Evolutionary conservation across 2,329 filamentous ascomycete species (phyloP), one percentile per base, ranked within the genome.

Genomic region (Pseudocercospora eumusae): DNA sequence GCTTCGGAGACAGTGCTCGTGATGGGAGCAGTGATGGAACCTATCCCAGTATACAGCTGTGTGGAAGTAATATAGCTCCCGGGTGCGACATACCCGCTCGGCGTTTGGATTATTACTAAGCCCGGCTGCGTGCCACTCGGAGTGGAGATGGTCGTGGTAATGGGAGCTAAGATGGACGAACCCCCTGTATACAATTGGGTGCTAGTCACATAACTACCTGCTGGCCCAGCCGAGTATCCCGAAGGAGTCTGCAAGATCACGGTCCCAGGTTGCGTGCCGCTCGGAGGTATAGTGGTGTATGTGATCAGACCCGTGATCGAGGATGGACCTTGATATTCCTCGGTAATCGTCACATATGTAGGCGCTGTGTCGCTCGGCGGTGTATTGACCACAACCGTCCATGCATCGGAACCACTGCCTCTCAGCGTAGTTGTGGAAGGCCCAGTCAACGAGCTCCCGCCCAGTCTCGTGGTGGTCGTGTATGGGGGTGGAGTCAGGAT

Each of bases 61-160:
- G 58, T 64, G 7, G 47, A 52, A 27, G 59, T 64, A 20, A 47
- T 25, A 56, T 63, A 59, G 53, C 42, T 31, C 0, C n/a, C 27
- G 33, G 42, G 54, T 21, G 21, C 20, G 18, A 18, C n/a, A 25
- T 55, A 55, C 20, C 36, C 36, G 15, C 21, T 27, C 3, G 61
- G 61, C 18, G 57, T 63, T 58, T 60, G 52, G 55, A 65, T 49
- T 15, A 40, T 40, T 15, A 59, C 57, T 3, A 49, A 36, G 20
- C 47, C 45, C 1, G 56, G 56, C 27, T 50, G 56, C 15, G 36
- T 45, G n/a, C 42, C 42, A n/a, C 18, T 45, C n/a, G 56, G 56
- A 4, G n/a, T 9, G 9, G 45, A 27, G 20, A 33, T 27, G 8
- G 42, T 53, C n/a, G 56, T 40, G 10, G 45, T 53, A 8, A 47